Percentiles rank a stretch among this genome's conserved stretches.
Evolutionary conservation across 495 filamentous ascomycete species (phyloP).

Genomic region (Hypoxylon fragiforme): DNA sequence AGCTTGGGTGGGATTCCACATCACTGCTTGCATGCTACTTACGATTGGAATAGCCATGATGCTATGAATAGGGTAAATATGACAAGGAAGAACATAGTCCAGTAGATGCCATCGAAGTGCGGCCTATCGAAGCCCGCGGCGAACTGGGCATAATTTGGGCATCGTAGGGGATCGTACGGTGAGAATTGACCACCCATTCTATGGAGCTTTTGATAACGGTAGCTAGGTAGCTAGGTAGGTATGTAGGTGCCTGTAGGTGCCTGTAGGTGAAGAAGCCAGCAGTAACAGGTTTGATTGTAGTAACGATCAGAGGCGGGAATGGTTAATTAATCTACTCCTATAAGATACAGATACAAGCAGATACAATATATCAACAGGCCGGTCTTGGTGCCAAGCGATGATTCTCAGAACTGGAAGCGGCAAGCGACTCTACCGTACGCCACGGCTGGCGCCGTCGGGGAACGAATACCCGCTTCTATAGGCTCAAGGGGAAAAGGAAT

Average conservation of each 20-base stretch:
- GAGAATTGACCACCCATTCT: constrained; percentile 44
- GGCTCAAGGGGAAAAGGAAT: background rate
- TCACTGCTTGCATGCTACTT: constrained; percentile 7
- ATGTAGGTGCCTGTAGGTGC: background rate
- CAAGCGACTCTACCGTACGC: background rate
- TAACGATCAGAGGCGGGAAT: background rate
- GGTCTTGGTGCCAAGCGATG: background rate
- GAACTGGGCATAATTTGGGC: constrained; percentile 51
- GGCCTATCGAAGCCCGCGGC: constrained; percentile 42
- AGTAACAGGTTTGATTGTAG: too few species aligned
- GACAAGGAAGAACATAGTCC: constrained; percentile 48
- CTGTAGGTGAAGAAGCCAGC: too few species aligned
- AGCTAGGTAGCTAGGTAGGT: constrained; percentile 1
- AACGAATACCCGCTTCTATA: background rate
- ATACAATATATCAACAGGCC: constrained; percentile 1
- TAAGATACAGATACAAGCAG: too few species aligned
- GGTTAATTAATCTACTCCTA: too few species aligned
- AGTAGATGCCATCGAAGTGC: constrained; percentile 52
- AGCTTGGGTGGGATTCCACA: too few species aligned
- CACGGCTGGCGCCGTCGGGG: constrained; percentile 4
- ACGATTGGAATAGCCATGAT: constrained; percentile 49
- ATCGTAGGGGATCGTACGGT: constrained; percentile 38
- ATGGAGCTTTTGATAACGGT: background rate
- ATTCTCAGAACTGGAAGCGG: background rate
- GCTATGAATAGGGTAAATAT: constrained; percentile 44